Percentiles rank a stretch among this genome's conserved stretches.
Evolutionary conservation across 176 grass and related monocot species (phyloP).

Genomic region (Hsuehochloa calcarea): DNA sequence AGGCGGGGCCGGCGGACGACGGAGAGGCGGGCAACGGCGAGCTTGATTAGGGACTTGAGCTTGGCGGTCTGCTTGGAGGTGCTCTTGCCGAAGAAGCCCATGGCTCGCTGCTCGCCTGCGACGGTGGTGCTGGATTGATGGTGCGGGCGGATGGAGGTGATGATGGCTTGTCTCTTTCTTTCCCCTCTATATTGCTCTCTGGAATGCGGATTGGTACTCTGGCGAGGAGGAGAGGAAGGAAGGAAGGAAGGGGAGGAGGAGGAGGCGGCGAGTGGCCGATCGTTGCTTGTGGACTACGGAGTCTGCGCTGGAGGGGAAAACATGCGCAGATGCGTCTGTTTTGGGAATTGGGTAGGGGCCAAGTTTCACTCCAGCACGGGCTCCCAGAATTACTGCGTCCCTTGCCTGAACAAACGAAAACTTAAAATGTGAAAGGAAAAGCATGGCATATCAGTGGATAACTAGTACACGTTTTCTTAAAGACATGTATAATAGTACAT

Average conservation of each 20-base stretch:
- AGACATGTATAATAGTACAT: too few relatives aligned
- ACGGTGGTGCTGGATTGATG: neutral
- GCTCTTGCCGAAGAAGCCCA: constrained; percentile 50
- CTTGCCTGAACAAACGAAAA: too few relatives aligned
- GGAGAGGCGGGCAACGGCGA: constrained; percentile 38
- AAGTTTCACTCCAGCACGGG: neutral
- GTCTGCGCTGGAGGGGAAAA: neutral
- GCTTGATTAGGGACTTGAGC: constrained; percentile 43
- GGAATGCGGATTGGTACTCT: neutral
- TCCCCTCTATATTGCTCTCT: neutral
- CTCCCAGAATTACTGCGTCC: neutral
- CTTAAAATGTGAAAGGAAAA: too few relatives aligned
- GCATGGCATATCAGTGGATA: too few relatives aligned
- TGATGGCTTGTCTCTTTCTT: neutral
- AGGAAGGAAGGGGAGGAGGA: neutral
- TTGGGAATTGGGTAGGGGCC: constrained; percentile 26
- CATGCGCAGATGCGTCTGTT: neutral
- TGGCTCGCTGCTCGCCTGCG: neutral
- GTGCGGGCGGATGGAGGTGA: neutral
- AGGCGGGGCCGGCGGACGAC: constrained; percentile 23
- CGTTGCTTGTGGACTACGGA: constrained; percentile 43
- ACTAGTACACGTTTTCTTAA: too few relatives aligned
- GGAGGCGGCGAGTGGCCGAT: neutral
- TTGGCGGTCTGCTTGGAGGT: constrained; percentile 48
- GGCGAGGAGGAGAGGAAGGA: neutral